A percentile compares a stretch with the other conserved stretches of the same genome.
Evolutionary conservation across 495 filamentous ascomycete species (phyloP).

Genomic region (Daldinia concentrica): DNA sequence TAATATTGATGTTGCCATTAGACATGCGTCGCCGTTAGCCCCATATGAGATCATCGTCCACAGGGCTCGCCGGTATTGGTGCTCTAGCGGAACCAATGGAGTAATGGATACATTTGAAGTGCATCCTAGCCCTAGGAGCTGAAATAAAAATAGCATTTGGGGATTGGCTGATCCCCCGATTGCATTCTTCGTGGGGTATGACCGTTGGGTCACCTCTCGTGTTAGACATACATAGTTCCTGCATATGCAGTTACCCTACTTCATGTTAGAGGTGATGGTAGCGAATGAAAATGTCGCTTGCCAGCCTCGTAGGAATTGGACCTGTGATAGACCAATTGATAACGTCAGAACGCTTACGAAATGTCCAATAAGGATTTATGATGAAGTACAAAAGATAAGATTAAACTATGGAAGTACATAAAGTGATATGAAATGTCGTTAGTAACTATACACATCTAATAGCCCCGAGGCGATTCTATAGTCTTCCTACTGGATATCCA

Average conservation of each 20-base stretch:
- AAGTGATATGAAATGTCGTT: not conserved
- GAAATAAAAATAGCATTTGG: not conserved
- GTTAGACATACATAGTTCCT: conserved; percentile 13
- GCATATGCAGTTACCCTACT: conserved; percentile 11
- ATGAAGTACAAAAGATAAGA: not conserved
- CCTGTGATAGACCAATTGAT: not conserved
- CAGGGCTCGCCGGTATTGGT: conserved; percentile 1
- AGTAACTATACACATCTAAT: conserved; percentile 20
- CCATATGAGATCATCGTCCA: not conserved
- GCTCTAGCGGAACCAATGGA: conserved; percentile 1
- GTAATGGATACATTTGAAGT: not conserved
- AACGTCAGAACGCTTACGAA: not conserved
- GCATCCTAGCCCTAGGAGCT: not conserved
- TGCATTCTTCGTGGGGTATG: conserved; percentile 16
- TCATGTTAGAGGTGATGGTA: conserved; percentile 5
- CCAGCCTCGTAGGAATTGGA: conserved; percentile 13
- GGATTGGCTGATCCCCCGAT: conserved; percentile 21
- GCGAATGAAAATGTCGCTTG: conserved; percentile 14
- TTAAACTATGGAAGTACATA: not conserved
- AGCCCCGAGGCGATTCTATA: conserved; percentile 26
- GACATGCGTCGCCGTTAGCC: not conserved
- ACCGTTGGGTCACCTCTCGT: not conserved
- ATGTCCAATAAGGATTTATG: not conserved
- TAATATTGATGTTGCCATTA: not conserved
- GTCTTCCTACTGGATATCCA: conserved; percentile 6